Conservation (phyloP, 2,329 filamentous ascomycete species). For the Aspergillus arachidicola region DNA sequence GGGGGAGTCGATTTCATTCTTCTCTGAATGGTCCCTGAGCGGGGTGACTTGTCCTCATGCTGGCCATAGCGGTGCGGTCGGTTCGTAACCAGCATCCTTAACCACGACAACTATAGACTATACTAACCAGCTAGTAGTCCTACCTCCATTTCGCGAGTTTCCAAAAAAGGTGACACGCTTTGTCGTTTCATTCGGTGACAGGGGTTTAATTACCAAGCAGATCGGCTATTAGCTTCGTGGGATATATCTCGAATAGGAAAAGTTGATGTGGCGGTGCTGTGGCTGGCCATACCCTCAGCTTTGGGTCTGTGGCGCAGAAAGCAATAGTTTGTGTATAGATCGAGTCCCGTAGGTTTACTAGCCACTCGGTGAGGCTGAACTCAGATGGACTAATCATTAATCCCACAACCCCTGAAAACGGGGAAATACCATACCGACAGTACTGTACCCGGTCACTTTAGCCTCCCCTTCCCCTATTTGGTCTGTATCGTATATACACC, state of each 20-base stretch:
- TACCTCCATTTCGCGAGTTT: background rate
- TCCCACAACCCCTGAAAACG: background rate
- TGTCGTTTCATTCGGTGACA: background rate
- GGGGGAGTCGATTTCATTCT: background rate
- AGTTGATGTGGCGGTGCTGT: background rate
- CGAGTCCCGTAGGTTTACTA: no score
- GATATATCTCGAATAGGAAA: background rate
- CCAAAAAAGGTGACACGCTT: background rate
- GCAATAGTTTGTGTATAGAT: no score
- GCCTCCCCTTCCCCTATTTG: background rate
- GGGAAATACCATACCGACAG: background rate
- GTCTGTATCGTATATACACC: background rate
- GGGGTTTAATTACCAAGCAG: no score
- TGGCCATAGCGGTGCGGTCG: constrained; percentile 1
- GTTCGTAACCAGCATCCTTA: background rate
- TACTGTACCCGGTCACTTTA: background rate
- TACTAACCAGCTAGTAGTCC: background rate
- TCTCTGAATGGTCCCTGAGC: background rate
- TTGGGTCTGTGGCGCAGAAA: background rate
- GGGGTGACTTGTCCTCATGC: constrained; percentile 6
- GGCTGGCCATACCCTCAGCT: background rate
- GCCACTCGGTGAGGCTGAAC: background rate
- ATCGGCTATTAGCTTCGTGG: background rate
- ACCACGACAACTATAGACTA: background rate
- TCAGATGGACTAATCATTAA: no score